Evolutionary conservation across 2,329 filamentous ascomycete species (phyloP).

Genomic region (Colletotrichum gigasporum): DNA sequence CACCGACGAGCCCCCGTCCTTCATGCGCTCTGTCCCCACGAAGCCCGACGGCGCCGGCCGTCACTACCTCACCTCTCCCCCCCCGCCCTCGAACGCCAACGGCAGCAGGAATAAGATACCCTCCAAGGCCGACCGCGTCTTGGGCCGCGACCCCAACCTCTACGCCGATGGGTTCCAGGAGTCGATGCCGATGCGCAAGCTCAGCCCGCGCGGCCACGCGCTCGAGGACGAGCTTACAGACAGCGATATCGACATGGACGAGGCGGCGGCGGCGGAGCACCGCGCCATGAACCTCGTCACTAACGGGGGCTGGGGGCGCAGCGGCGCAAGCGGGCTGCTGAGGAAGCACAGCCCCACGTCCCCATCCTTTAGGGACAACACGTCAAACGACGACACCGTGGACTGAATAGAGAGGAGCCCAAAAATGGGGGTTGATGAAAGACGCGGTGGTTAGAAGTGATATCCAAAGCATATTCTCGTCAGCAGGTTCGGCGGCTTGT

Average conservation of each 20-base stretch:
- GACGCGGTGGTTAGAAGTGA: constrained; percentile 15
- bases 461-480: constrained; percentile 21
- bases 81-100: constrained; percentile 32
- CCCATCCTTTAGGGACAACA: constrained; percentile 14
- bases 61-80: constrained; percentile 39
- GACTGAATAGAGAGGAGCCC: constrained; percentile 9
- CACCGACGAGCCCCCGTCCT: constrained; percentile 41
- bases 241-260: constrained; percentile 45
- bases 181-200: constrained; percentile 55
- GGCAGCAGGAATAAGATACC: constrained; percentile 47
- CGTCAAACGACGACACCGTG: constrained; percentile 25
- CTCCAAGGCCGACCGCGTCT: constrained; percentile 67
- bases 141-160: constrained; percentile 65
- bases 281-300: constrained; percentile 55
- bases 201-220: constrained; percentile 56
- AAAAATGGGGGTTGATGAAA: not conserved
- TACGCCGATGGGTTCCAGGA: constrained; percentile 59
- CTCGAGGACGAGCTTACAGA: constrained; percentile 51
- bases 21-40: constrained; percentile 29
- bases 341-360: constrained; percentile 43
- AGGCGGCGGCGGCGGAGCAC: constrained; percentile 53
- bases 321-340: constrained; percentile 54
- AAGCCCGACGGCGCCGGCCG: constrained; percentile 36
- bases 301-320: constrained; percentile 49
- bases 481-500: not conserved